phyloP scores from a whole-genome alignment of 2,329 filamentous ascomycete genomes.

The Trichoderma semiorbis region DNA sequence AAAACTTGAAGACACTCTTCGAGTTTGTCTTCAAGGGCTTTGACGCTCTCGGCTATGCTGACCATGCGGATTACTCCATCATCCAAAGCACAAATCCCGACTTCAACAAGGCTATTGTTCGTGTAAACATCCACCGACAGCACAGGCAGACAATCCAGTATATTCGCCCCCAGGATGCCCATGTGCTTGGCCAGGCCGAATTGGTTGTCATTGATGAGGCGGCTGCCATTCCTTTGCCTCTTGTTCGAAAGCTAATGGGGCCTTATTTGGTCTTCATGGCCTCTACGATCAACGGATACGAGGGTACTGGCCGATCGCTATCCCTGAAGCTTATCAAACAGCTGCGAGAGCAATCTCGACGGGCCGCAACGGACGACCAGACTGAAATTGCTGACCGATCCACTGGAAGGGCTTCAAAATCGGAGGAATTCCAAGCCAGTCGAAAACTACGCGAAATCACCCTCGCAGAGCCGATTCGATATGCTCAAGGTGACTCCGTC shows the following conservation, averaged over 20 bases:
- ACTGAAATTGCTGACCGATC: conserved; percentile 72
- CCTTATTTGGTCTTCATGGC: conserved; percentile 99
- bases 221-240: conserved; percentile 87
- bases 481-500: conserved; percentile 83
- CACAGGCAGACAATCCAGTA: conserved; percentile 99
- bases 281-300: conserved; percentile 97
- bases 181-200: conserved; percentile 92
- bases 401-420: conserved; percentile 70
- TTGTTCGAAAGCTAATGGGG: conserved; percentile 91
- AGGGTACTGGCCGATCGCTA: conserved; percentile 90
- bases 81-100: conserved; percentile 97
- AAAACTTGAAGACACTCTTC: conserved; percentile 97
- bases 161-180: conserved; percentile 92
- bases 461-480: conserved; percentile 89
- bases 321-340: conserved; percentile 97
- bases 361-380: conserved; percentile 53
- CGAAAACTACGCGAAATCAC: conserved; percentile 89
- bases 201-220: conserved; percentile 96
- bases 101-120: conserved; percentile 97
- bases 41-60: conserved; percentile 86
- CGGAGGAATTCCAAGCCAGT: conserved; percentile 59
- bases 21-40: conserved; percentile 99
- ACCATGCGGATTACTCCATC: conserved; percentile 96
- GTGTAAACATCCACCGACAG: conserved; percentile 91
- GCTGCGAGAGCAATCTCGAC: conserved; percentile 84